Evolutionary conservation across 305 asterid genomes (phyloP).

Genomic region (Andrographis paniculata): DNA sequence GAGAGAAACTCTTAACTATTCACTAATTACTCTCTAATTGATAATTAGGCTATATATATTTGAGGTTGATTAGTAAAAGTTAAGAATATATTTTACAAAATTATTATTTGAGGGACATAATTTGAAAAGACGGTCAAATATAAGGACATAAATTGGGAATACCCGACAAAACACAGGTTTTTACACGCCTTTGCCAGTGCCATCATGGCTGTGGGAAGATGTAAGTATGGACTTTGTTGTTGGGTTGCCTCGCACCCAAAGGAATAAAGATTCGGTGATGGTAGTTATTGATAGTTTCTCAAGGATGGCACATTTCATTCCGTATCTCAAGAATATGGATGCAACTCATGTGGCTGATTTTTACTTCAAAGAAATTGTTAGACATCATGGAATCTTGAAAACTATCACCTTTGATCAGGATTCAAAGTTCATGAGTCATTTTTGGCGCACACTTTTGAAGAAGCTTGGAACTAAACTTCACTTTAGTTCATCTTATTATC

Average conservation of each 20-base stretch:
- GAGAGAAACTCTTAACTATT: too few species aligned
- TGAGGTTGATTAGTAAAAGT: too few species aligned
- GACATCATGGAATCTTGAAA: slow-evolving; percentile 5
- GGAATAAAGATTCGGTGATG: slow-evolving; percentile 4
- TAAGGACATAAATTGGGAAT: too few species aligned
- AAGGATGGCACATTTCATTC: slow-evolving; percentile 15
- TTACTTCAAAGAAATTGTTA: slow-evolving; percentile 6
- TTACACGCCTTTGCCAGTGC: too few species aligned
- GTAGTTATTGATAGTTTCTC: slow-evolving; percentile 16
- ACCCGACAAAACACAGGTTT: too few species aligned
- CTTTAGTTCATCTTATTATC: slow-evolving; percentile 9
- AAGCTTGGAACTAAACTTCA: slow-evolving; percentile 7
- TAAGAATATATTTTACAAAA: too few species aligned
- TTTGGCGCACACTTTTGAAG: slow-evolving; percentile 1
- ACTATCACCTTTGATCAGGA: not conserved
- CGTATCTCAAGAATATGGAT: not conserved
- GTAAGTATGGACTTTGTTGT: slow-evolving; percentile 18
- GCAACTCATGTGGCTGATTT: too few species aligned
- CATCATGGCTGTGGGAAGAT: slow-evolving; percentile 15
- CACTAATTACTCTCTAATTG: too few species aligned
- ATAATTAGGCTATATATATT: too few species aligned
- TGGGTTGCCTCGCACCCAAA: slow-evolving; percentile 14
- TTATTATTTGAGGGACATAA: too few species aligned
- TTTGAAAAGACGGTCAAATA: too few species aligned
- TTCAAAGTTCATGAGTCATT: slow-evolving; percentile 1